Evolutionary conservation across 352 stramenopile genomes (phyloP), one percentile per base, ranked within the genome.

Genomic region (Phytophthora ohioensis): DNA sequence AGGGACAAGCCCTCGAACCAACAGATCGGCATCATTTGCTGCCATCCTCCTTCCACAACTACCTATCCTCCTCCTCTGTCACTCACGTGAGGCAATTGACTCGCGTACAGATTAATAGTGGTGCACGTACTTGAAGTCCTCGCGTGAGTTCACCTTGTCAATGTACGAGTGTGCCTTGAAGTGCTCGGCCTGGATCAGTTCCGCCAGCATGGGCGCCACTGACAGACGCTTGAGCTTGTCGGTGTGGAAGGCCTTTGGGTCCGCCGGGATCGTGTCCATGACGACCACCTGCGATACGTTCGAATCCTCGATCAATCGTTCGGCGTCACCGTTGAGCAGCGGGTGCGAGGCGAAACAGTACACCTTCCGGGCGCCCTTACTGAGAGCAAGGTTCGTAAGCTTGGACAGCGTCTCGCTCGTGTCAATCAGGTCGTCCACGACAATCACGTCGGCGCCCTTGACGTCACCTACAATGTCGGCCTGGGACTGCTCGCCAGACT

Each of bases 341-440:
- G 91, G 90, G 77, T 98, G 92, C 46, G 91, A 97, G 27, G 91
- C 89, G 65, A 97, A 97, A 78, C 88, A 93, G 79, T 95, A 96
- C 15, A 98, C 82, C 56, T 95, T 93, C 35, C 87, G 87, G 2
- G 92, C 93, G 35, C 93, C 93, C 59, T 86, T 89, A 48, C 90
- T 79, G 54, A 94, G 87, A 15, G 93, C 77, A 51, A 96, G 76
- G 64, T 91, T 85, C 21, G 85, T 91, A n/a, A 95, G 79, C 64
- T 93, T 93, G 48, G 78, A 77, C 13, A 98, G 75, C 34, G 90
- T 97, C 59, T 83, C 79, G 46, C 77, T 91, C 62, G 87, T 97
- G 75, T 98, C 92, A 43, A 98, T 85, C 56, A 98, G 80, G 73
- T 98, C 93, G 71, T 98, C 93, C 31, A 98, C 91, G 41, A 98